A percentile compares a stretch with the other conserved stretches of the same genome.
These are phyloP conservation scores for Kuraishia floccosa DNA, from an alignment of 805 yeast genomes.

Conservation along the genomic window DNA sequence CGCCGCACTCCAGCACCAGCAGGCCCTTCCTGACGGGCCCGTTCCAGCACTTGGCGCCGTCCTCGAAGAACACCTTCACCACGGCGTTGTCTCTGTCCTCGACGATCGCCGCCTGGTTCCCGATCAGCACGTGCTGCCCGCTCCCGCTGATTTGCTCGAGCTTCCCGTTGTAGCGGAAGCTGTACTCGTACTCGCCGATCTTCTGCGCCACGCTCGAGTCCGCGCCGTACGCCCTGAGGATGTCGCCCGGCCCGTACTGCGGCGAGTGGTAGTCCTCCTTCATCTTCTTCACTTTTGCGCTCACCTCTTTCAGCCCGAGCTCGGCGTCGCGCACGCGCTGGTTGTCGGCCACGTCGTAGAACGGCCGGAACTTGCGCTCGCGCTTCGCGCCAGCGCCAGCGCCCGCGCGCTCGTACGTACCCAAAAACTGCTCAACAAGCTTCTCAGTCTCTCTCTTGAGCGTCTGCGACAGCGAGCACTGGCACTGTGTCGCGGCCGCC, in stretches of 20 bases:
- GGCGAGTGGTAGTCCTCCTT: too few species aligned
- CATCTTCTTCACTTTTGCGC: background rate
- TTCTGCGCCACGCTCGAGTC: slow-evolving; percentile 33
- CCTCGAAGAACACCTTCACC: slow-evolving; percentile 22
- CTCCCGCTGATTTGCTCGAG: slow-evolving; percentile 41
- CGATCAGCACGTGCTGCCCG: slow-evolving; percentile 39
- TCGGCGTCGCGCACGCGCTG: background rate
- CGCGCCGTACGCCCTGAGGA: slow-evolving; percentile 47
- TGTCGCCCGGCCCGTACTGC: slow-evolving; percentile 51
- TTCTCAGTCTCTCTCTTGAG: background rate
- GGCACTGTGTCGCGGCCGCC: background rate
- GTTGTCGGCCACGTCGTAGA: too few species aligned
- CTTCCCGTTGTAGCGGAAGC: slow-evolving; percentile 43
- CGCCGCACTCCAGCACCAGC: slow-evolving; percentile 60
- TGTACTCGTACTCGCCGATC: slow-evolving; percentile 66
- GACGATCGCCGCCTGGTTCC: slow-evolving; percentile 14
- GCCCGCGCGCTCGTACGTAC: too few species aligned
- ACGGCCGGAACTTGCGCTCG: too few species aligned
- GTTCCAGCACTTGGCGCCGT: slow-evolving; percentile 87
- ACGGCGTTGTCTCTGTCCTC: slow-evolving; percentile 6
- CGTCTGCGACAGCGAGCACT: background rate
- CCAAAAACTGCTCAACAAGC: slow-evolving; percentile 1
- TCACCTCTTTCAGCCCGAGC: background rate
- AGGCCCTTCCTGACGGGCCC: slow-evolving; percentile 76
- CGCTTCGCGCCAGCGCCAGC: too few species aligned